Base-by-base conservation (phyloP, 1,284 basidiomycete species). In the Ceratorhiza oryzae-sativae region DNA sequence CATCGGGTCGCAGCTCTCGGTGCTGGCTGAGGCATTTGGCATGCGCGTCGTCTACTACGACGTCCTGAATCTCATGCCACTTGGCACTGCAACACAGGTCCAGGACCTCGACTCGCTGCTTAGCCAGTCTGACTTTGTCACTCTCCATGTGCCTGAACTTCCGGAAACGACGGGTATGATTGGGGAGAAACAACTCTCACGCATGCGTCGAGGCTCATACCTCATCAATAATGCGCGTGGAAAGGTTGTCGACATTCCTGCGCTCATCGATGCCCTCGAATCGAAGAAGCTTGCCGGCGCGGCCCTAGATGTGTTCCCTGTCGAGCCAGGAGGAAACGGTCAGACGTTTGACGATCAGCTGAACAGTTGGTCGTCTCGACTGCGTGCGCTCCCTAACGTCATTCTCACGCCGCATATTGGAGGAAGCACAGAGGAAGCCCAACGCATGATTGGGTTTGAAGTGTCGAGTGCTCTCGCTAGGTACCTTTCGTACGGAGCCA, bases 321-420 rank as follows among this genome's bases (percentile, higher is more conserved):
- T 88, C 62, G 97, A 99, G 81, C 97, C 97, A 8, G 92, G 90
- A 75, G 85, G 92, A 42, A 99, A 98, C 79, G 96, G 96, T 49
- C 86, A 90, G 10, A 85, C 88, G 1, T 98, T 98, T 81, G 90
- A 92, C 79, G 90, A 97, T 81, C 83, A 89, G 76, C 83, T 97
- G 75, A 97, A 96, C 80, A 73, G 87, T 1, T 98, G 94, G 89
- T 85, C 92, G 18, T 88, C 86, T 73, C 82, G 87, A 30, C 86
- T 98, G 42, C 87, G 93, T 73, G 82, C 83, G 2, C 83, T 93
- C 72, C 88, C 91, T 60, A 98, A 98, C 81, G 87, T 97, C 75
- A 95, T 98, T 79, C 90, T 98, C 77, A 98, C 96, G 0, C 97
- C 97, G 20, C 97, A 99, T 80, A 98, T 99, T 77, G 97, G 97